Evolutionary conservation across 345 rosid species (phyloP).

Genomic region (Salix dunnii): DNA sequence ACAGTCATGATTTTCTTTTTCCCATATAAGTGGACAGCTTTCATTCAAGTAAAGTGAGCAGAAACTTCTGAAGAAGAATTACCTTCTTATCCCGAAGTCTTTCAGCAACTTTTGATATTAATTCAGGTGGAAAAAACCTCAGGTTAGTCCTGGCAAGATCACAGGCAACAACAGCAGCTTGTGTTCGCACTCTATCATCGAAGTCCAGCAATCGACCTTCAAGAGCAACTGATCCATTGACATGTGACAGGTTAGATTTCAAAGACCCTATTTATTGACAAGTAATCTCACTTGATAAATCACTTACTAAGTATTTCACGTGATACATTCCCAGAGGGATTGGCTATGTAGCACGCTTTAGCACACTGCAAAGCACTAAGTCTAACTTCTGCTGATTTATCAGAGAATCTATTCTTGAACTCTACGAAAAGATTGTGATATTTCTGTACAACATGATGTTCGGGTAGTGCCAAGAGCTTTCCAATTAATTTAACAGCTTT

Average conservation of each 20-base stretch:
- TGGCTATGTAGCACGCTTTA: slow-evolving; percentile 60
- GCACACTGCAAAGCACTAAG: slow-evolving; percentile 63
- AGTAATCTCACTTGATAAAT: slow-evolving; percentile 11
- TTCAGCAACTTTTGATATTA: slow-evolving; percentile 63
- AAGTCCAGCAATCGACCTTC: slow-evolving; percentile 79
- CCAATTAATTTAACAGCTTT: slow-evolving; percentile 79
- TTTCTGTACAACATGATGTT: slow-evolving; percentile 42
- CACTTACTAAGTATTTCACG: slow-evolving; percentile 60
- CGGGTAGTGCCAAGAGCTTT: slow-evolving; percentile 60
- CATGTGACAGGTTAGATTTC: background rate
- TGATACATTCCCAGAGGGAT: slow-evolving; percentile 54
- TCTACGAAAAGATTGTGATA: slow-evolving; percentile 63
- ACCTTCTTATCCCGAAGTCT: slow-evolving; percentile 98
- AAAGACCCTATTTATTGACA: background rate
- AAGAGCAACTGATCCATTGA: slow-evolving; percentile 57
- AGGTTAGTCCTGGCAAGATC: slow-evolving; percentile 64
- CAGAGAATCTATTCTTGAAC: slow-evolving; percentile 82
- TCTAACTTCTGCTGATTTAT: slow-evolving; percentile 89
- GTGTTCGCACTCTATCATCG: slow-evolving; percentile 77
- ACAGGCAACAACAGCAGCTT: slow-evolving; percentile 71
- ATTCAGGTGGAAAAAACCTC: slow-evolving; percentile 43
- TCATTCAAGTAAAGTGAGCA: background rate
- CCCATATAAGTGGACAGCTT: background rate
- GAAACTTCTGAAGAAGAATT: slow-evolving; percentile 8
- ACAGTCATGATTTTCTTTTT: background rate